A percentile compares a stretch with the other conserved stretches of the same genome.
phyloP scores from a whole-genome alignment of 495 filamentous ascomycete genomes.

The Terfezia boudieri region DNA sequence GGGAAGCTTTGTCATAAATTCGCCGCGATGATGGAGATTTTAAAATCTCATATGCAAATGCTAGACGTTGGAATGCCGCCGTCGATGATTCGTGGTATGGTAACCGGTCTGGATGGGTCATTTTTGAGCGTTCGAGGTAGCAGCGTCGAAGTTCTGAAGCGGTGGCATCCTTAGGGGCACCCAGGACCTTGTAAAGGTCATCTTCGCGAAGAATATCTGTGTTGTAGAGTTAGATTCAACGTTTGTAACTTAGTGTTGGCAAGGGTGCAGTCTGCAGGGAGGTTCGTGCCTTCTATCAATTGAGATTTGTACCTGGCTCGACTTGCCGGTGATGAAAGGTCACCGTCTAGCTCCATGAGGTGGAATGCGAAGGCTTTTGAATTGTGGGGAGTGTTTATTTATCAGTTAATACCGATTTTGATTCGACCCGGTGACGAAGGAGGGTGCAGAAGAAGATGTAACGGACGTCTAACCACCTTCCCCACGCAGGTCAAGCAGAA shows the following conservation, averaged over 20 bases:
- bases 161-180: slow-evolving; percentile 18
- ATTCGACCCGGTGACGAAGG: too few species aligned
- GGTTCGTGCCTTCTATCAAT: neutral
- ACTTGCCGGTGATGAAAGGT: neutral
- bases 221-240: too few species aligned
- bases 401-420: too few species aligned
- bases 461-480: too few species aligned
- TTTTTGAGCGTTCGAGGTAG: slow-evolving; percentile 25
- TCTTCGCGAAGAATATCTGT: slow-evolving; percentile 22
- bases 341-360: neutral
- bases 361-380: too few species aligned
- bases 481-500: too few species aligned
- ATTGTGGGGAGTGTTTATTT: too few species aligned
- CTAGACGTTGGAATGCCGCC: slow-evolving; percentile 25
- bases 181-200: slow-evolving; percentile 24
- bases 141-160: slow-evolving; percentile 22
- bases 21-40: slow-evolving; percentile 20
- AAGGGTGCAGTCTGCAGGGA: too few species aligned
- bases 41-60: slow-evolving; percentile 25
- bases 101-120: slow-evolving; percentile 24
- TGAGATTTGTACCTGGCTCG: neutral
- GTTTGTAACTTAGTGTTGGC: too few species aligned
- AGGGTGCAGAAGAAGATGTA: too few species aligned
- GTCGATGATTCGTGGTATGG: slow-evolving; percentile 20
- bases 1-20: slow-evolving; percentile 22